phyloP scores from a whole-genome alignment of 345 rosid species.

The Lenwebbia sp. region DNA sequence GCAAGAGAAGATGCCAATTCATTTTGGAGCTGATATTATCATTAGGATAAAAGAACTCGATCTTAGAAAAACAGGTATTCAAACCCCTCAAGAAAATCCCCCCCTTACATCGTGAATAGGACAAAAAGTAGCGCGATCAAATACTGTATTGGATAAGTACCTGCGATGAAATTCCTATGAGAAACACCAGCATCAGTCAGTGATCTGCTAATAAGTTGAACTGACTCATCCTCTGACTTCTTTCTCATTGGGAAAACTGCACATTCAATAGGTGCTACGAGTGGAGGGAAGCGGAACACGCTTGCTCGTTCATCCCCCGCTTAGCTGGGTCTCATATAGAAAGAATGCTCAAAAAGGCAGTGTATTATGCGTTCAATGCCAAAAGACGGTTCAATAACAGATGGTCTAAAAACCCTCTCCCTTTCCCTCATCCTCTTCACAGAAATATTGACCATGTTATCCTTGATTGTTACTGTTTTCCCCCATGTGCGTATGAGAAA shows the following conservation, averaged over 20 bases:
- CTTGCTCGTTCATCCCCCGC: slow-evolving; percentile 80
- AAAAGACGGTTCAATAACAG: slow-evolving; percentile 88
- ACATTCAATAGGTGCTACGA: slow-evolving; percentile 87
- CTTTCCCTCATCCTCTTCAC: slow-evolving; percentile 82
- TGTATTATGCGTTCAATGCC: slow-evolving; percentile 89
- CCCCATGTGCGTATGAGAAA: slow-evolving; percentile 62
- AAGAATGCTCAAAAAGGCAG: slow-evolving; percentile 82
- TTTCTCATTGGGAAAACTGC: slow-evolving; percentile 86
- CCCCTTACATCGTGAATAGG: too few species aligned
- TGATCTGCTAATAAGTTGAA: slow-evolving; percentile 53
- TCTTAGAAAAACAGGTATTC: too few species aligned
- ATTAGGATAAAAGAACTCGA: too few species aligned
- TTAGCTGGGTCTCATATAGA: slow-evolving; percentile 76
- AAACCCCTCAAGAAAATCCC: too few species aligned
- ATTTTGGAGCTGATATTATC: too few species aligned
- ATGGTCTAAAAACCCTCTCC: slow-evolving; percentile 81
- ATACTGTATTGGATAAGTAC: slow-evolving; percentile 7
- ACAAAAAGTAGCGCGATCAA: too few species aligned
- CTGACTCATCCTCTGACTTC: slow-evolving; percentile 65
- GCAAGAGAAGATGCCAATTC: too few species aligned
- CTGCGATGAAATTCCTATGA: slow-evolving; percentile 82
- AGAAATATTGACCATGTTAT: slow-evolving; percentile 73
- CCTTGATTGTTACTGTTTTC: slow-evolving; percentile 51
- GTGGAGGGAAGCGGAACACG: slow-evolving; percentile 80
- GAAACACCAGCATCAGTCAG: slow-evolving; percentile 72